Evolutionary conservation across 2,329 filamentous ascomycete genomes (phyloP).

Genomic region (Verticillium isaacii): DNA sequence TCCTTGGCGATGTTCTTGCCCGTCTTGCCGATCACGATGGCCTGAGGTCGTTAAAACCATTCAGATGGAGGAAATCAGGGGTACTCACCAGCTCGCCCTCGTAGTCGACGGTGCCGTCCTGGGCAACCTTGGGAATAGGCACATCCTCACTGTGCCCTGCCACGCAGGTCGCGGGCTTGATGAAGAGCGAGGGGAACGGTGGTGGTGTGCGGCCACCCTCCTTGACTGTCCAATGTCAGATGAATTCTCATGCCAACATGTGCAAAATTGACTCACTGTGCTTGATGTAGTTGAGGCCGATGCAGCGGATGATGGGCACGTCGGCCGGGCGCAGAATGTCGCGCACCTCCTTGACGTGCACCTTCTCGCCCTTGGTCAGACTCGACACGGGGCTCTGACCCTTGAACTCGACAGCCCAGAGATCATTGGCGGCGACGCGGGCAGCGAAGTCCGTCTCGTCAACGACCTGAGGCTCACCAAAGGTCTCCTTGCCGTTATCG

Average conservation of each 20-base stretch:
- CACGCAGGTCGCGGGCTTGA: slow-evolving; percentile 40
- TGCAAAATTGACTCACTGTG: slow-evolving; percentile 21
- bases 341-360: slow-evolving; percentile 24
- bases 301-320: slow-evolving; percentile 29
- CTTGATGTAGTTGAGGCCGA: slow-evolving; percentile 30
- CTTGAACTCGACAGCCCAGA: slow-evolving; percentile 24
- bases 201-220: slow-evolving; percentile 47
- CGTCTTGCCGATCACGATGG: slow-evolving; percentile 47
- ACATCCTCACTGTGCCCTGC: slow-evolving; percentile 30
- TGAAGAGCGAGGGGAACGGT: slow-evolving; percentile 44
- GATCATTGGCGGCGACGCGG: slow-evolving; percentile 16
- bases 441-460: slow-evolving; percentile 20
- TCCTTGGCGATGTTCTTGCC: slow-evolving; percentile 44
- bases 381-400: slow-evolving; percentile 19
- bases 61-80: fast-evolving
- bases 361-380: slow-evolving; percentile 19
- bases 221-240: slow-evolving; percentile 30
- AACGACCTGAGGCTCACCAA: slow-evolving; percentile 25
- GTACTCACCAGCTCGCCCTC: slow-evolving; percentile 38
- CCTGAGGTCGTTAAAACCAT: slow-evolving; percentile 12
- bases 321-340: slow-evolving; percentile 23
- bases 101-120: slow-evolving; percentile 42
- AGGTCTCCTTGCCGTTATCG: slow-evolving; percentile 23
- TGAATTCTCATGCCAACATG: background rate
- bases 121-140: slow-evolving; percentile 39